Evolutionary conservation across 805 yeast species (phyloP).

Genomic region (Zygotorulaspora chibaensis): DNA sequence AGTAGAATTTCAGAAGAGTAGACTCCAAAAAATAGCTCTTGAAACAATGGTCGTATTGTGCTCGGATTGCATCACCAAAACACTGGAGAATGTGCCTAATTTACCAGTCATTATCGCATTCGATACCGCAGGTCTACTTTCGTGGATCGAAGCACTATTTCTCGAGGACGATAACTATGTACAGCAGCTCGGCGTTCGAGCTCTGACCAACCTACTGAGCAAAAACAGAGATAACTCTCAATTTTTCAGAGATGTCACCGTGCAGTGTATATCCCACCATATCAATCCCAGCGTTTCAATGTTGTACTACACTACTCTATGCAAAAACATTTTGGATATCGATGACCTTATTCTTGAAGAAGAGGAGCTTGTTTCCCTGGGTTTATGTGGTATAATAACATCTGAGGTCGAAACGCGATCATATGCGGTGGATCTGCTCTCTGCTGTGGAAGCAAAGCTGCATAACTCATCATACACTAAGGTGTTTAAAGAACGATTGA

Average conservation of each 20-base stretch:
- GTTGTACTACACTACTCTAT: slow-evolving; percentile 67
- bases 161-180: slow-evolving; percentile 53
- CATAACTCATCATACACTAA: slow-evolving; percentile 52
- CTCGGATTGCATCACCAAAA: slow-evolving; percentile 63
- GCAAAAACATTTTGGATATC: slow-evolving; percentile 54
- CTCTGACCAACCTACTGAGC: slow-evolving; percentile 62
- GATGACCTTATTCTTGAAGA: slow-evolving; percentile 49
- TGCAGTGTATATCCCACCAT: slow-evolving; percentile 65
- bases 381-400: slow-evolving; percentile 74
- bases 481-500: slow-evolving; percentile 63
- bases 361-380: slow-evolving; percentile 67
- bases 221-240: slow-evolving; percentile 54
- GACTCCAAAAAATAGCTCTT: slow-evolving; percentile 64
- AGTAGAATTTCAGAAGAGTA: slow-evolving; percentile 72
- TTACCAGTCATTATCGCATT: slow-evolving; percentile 54
- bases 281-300: slow-evolving; percentile 50
- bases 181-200: slow-evolving; percentile 61
- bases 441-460: slow-evolving; percentile 56
- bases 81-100: slow-evolving; percentile 24
- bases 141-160: slow-evolving; percentile 79
- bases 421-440: slow-evolving; percentile 68
- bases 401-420: slow-evolving; percentile 62
- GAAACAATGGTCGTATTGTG: slow-evolving; percentile 83
- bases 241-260: slow-evolving; percentile 53
- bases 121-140: slow-evolving; percentile 60